phyloP scores from a whole-genome alignment of 176 grass and related monocot species.

The Oryza longistaminata region DNA sequence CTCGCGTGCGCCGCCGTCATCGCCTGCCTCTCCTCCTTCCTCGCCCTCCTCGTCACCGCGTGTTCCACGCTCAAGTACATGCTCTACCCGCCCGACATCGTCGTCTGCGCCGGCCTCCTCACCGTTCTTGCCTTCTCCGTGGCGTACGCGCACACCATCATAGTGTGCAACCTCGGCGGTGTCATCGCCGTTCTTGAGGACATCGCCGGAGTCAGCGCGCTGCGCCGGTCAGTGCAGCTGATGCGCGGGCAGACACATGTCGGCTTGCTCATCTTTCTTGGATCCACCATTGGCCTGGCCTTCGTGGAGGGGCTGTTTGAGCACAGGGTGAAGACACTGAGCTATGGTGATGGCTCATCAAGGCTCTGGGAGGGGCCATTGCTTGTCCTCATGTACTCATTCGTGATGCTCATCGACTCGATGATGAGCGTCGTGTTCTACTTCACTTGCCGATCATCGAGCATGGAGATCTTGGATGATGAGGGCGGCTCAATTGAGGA shows the following conservation, averaged over 20 bases:
- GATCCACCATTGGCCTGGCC: constrained; percentile 69
- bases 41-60: constrained; percentile 66
- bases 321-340: constrained; percentile 95
- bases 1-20: constrained; percentile 56
- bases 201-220: constrained; percentile 49
- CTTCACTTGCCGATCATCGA: constrained; percentile 84
- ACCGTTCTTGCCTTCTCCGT: constrained; percentile 77
- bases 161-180: constrained; percentile 76
- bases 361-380: constrained; percentile 93
- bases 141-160: constrained; percentile 75
- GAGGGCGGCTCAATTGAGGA: constrained; percentile 36
- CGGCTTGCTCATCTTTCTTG: constrained; percentile 86
- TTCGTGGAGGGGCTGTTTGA: constrained; percentile 92
- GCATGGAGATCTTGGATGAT: constrained; percentile 47
- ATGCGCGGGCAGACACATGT: constrained; percentile 85
- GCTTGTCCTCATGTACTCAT: constrained; percentile 88
- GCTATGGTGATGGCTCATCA: constrained; percentile 83
- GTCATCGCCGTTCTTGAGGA: constrained; percentile 92
- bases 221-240: constrained; percentile 65
- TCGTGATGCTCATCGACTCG: constrained; percentile 78
- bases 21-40: constrained; percentile 56
- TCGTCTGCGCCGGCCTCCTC: constrained; percentile 77
- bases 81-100: constrained; percentile 74
- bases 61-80: constrained; percentile 67
- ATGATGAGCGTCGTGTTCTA: constrained; percentile 96